Percentiles rank a stretch among this genome's conserved stretches.
Conservation (phyloP, 441 rosid genomes). For the Syzygium syzygioides region DNA sequence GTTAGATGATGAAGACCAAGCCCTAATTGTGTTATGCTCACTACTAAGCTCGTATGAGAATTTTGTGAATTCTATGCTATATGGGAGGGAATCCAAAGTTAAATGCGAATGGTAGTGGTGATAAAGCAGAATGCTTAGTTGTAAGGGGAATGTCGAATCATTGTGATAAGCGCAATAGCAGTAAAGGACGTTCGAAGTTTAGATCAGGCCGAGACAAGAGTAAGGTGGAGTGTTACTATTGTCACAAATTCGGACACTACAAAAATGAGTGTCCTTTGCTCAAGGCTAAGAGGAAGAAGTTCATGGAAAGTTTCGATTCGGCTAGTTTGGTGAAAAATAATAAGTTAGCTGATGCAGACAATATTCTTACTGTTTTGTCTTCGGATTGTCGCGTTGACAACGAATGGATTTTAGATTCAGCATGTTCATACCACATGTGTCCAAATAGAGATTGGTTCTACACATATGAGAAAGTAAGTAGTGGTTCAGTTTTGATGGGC, state of each 20-base stretch:
- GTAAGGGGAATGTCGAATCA: background rate
- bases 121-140: fast-evolving
- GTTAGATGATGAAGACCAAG: too few species aligned
- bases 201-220: fast-evolving
- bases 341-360: fast-evolving
- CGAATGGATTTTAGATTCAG: too few species aligned
- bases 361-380: too few species aligned
- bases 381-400: fast-evolving
- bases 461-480: background rate
- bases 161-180: background rate
- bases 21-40: too few species aligned
- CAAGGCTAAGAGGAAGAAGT: too few species aligned
- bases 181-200: too few species aligned
- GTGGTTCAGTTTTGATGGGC: background rate
- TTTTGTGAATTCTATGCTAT: background rate
- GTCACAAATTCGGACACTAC: background rate
- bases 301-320: too few species aligned
- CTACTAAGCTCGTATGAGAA: fast-evolving
- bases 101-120: background rate
- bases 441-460: too few species aligned
- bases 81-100: background rate
- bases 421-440: background rate
- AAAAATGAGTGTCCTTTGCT: background rate
- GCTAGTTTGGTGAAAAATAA: background rate
- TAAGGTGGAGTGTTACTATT: background rate